Evolutionary conservation across 345 rosid genomes (phyloP).

Genomic region (Anastatica hierochuntica): DNA sequence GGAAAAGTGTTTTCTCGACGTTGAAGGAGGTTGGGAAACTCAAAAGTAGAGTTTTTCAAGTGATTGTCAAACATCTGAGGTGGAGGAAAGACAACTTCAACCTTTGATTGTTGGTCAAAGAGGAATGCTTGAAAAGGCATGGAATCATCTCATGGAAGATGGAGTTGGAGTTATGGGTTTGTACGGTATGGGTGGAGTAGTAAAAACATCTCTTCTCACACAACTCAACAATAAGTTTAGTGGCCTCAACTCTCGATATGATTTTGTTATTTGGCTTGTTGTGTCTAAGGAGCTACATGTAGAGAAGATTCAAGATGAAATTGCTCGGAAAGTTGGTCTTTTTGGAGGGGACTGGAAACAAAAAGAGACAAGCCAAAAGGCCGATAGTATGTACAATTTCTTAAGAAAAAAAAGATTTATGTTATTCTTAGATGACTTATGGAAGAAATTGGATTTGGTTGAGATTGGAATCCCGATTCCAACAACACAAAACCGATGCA

Average conservation of each 20-base stretch:
- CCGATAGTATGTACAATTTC: not conserved
- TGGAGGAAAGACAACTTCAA: not conserved
- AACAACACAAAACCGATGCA: not conserved
- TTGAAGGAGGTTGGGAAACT: not conserved
- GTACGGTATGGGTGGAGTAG: conserved; percentile 22
- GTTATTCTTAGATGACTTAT: conserved; percentile 6
- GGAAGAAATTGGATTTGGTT: conserved; percentile 8
- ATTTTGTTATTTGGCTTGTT: conserved; percentile 4
- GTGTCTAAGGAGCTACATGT: conserved; percentile 2
- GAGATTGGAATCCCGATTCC: conserved; percentile 12
- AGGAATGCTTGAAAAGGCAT: too few species aligned
- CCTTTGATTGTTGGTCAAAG: too few species aligned
- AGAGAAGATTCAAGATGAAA: conserved; percentile 10
- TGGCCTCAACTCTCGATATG: not conserved
- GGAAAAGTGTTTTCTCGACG: not conserved
- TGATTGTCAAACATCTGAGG: not conserved
- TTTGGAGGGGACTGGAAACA: not conserved
- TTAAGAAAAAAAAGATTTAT: conserved; percentile 2
- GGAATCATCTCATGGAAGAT: too few species aligned
- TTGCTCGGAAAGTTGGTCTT: not conserved
- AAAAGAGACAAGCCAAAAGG: not conserved
- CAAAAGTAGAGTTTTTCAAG: not conserved
- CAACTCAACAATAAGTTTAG: conserved; percentile 12
- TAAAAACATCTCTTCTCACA: conserved; percentile 21
- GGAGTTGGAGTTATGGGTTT: conserved; percentile 10